Conservation (phyloP, 768 basidiomycete species). For the Pisolithus tinctorius region DNA sequence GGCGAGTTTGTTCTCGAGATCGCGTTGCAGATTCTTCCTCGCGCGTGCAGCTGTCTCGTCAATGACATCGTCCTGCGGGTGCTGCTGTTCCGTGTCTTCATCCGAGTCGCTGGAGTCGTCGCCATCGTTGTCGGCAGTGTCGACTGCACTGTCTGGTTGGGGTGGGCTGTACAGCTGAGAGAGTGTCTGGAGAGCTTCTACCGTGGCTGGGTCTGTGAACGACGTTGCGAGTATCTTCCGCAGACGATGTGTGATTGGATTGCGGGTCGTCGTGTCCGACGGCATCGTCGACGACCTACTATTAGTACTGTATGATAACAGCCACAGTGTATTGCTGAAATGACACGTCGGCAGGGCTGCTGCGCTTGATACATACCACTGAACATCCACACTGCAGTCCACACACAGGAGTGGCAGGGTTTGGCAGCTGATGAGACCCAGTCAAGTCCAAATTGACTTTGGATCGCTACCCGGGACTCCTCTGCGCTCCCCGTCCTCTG, state of each 20-base stretch:
- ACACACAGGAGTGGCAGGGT: too few relatives aligned
- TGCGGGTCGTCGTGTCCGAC: conserved; percentile 28
- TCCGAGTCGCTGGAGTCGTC: conserved; percentile 22
- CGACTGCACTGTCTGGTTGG: conserved; percentile 8
- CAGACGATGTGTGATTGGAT: conserved; percentile 79
- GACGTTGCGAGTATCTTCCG: conserved; percentile 85
- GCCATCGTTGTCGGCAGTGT: conserved; percentile 30
- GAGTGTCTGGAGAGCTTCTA: conserved; percentile 76
- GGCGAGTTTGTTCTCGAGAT: conserved; percentile 78
- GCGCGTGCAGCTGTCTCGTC: conserved; percentile 68
- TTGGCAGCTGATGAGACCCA: conserved; percentile 47
- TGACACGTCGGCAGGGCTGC: too few relatives aligned
- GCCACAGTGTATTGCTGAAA: too few relatives aligned
- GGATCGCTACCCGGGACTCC: conserved; percentile 47
- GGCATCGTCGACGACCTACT: too few relatives aligned
- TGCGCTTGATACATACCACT: too few relatives aligned
- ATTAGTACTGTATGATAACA: too few relatives aligned
- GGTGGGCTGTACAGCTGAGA: conserved; percentile 63
- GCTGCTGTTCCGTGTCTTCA: background rate
- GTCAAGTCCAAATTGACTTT: conserved; percentile 67
- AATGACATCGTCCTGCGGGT: conserved; percentile 27
- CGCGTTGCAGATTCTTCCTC: conserved; percentile 72
- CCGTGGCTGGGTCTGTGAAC: conserved; percentile 70
- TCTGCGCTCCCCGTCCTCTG: conserved; percentile 45
- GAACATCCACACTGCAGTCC: too few relatives aligned